Evolutionary conservation across 495 filamentous ascomycete genomes (phyloP).

Genomic region (Trichoderma erinaceum): DNA sequence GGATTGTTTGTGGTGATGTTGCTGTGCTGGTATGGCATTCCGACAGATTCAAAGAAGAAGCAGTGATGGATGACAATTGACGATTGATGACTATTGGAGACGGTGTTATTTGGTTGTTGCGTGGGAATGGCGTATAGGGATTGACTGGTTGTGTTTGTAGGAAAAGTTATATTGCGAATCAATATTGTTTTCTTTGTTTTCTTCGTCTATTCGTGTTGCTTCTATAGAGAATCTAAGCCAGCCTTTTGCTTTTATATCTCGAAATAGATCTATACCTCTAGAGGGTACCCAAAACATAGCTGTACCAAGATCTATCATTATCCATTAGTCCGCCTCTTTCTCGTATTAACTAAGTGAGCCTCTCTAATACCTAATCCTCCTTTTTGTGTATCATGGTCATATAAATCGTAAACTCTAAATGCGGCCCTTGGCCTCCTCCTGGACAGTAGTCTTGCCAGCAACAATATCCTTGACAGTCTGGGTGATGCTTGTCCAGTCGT

Average conservation of each 20-base stretch:
- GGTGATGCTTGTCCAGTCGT: constrained; percentile 70
- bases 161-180: too few species aligned
- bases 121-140: background rate
- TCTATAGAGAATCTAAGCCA: background rate
- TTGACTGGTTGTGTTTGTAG: background rate
- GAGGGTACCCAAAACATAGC: background rate
- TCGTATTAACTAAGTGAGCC: background rate
- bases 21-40: constrained; percentile 55
- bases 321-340: background rate
- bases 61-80: background rate
- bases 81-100: background rate
- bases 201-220: background rate
- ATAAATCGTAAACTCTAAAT: background rate
- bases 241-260: background rate
- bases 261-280: background rate
- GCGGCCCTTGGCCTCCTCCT: constrained; percentile 36
- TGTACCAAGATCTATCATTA: background rate
- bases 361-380: background rate
- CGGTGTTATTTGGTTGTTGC: background rate
- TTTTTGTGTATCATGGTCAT: background rate
- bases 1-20: constrained; percentile 65
- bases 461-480: constrained; percentile 68
- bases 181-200: background rate
- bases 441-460: constrained; percentile 46
- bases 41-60: constrained; percentile 44